A percentile compares a stretch with the other conserved stretches of the same genome.
Conservation (phyloP, 2,329 filamentous ascomycete species). For the Paraphoma sp. region DNA sequence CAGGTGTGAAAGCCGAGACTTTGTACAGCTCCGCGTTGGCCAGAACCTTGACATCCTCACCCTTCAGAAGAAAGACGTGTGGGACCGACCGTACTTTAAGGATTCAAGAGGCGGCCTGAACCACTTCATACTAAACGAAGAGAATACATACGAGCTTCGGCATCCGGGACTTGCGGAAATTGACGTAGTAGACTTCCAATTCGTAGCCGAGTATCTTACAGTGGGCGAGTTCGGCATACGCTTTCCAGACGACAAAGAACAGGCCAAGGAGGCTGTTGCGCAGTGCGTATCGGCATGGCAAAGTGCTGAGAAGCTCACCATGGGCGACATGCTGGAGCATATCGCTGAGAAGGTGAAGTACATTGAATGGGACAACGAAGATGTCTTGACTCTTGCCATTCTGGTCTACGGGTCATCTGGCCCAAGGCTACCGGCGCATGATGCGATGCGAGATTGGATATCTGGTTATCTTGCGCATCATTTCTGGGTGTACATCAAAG, state of each 20-base stretch:
- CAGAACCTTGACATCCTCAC: conserved; percentile 12
- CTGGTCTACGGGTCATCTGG: conserved; percentile 18
- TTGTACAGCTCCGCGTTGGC: conserved; percentile 30
- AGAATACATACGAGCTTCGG: conserved; percentile 20
- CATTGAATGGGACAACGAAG: conserved; percentile 6
- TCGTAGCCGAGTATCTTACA: conserved; percentile 33
- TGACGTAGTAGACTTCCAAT: conserved; percentile 26
- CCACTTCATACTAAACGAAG: conserved; percentile 15
- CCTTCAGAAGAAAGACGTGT: conserved; percentile 16
- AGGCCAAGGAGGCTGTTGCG: conserved; percentile 14
- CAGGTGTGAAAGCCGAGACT: conserved; percentile 23
- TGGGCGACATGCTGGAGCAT: conserved; percentile 35
- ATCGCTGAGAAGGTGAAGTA: conserved; percentile 28
- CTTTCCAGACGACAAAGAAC: conserved; percentile 13
- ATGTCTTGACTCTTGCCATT: conserved; percentile 20
- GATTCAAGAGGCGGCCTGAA: conserved; percentile 10
- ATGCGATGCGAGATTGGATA: conserved; percentile 20
- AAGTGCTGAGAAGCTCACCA: conserved; percentile 22
- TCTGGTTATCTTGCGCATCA: conserved; percentile 26
- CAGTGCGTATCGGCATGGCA: conserved; percentile 33
- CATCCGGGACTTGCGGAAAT: conserved; percentile 24
- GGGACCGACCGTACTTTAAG: conserved; percentile 23
- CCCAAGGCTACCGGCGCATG: conserved; percentile 4
- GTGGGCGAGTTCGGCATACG: conserved; percentile 27
- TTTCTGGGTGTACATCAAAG: conserved; percentile 19